These are phyloP conservation scores for Xanthoceras sorbifolium DNA, from an alignment of 345 rosid species.

Conservation along the genomic window DNA sequence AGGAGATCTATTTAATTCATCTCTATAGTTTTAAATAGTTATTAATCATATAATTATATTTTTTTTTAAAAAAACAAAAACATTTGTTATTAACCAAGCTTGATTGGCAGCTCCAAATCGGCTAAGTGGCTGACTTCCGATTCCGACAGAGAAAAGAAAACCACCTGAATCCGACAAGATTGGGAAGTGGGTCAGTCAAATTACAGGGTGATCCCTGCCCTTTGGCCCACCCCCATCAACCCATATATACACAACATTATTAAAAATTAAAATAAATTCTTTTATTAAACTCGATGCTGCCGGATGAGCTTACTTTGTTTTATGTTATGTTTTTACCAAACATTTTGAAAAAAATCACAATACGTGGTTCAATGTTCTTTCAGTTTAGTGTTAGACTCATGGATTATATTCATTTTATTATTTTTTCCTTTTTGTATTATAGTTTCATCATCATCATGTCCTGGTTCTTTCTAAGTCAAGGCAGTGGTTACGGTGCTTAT, in stretches of 20 bases:
- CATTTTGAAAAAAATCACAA: not conserved
- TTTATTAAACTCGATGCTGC: not conserved
- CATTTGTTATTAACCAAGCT: too few species aligned
- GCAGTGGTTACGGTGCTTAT: not conserved
- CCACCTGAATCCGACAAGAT: constrained; percentile 21
- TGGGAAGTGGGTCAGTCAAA: constrained; percentile 16
- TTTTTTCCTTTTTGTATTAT: not conserved
- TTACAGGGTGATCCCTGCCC: constrained; percentile 7
- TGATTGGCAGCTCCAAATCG: not conserved
- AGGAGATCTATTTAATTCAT: too few species aligned
- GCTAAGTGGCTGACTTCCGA: constrained; percentile 2
- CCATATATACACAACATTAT: not conserved
- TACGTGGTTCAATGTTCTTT: constrained; percentile 20
- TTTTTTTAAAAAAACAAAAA: too few species aligned
- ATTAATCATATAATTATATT: too few species aligned
- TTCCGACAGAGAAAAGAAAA: not conserved
- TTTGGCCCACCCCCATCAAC: constrained; percentile 3
- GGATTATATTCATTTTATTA: not conserved
- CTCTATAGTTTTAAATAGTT: too few species aligned
- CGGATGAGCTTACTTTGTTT: not conserved
- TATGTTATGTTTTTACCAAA: not conserved
- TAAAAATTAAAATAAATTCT: too few species aligned
- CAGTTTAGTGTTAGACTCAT: constrained; percentile 2
- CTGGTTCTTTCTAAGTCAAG: constrained; percentile 7
- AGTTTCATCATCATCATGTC: not conserved